Base-by-base conservation (phyloP, 345 rosid species). In the Lenwebbia sp. region DNA sequence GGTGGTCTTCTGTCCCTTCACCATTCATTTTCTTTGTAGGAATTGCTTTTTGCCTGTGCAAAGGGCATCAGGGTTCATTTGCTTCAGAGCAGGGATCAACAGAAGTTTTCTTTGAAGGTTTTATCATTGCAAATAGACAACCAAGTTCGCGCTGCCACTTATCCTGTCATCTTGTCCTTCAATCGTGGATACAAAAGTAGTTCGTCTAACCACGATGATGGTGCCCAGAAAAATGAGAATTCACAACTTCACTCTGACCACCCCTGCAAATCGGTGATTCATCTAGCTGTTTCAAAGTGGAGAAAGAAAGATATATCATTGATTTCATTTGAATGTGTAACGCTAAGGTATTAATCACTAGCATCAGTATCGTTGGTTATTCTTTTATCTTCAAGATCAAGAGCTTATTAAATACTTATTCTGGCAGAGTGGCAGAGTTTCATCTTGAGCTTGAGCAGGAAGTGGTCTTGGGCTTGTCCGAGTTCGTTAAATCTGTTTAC, bases 361-460 rank as follows among this genome's bases (percentile, higher is more conserved):
- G 81, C 81, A 70, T 70, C 81, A 19, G 81, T 70, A 37, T 37
- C 47, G 8, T 70, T 70, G 47, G 7, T 37, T 70, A 70, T 70
- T 51, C 17, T 70, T 87, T 84, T 15, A 19, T 84, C 84, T 62
- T 56, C 54, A 49, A 54, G 84, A 57, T 90, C 92, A 86, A 88
- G 78, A 70, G 23, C 58, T 86, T 84, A 52, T 70, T 17, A 19
- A 12, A 19, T 33, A 70, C 76, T 47, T 83, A 86, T 83, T 86
- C 86, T 88, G 94, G 93, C 95, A 96, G 99, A 88, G 87, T 95
- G 65, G 93, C 94, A 89, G 94, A 93, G 89, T 95, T 96, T 87
- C 89, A 87, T 86, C 98, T 96, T 87, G 98, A 95, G 91, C 95
- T 96, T 88, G 99, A 96, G 88, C 95, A 95, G 89, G 98, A 96